Base-by-base conservation (phyloP, 2,329 filamentous ascomycete genomes). In the Pseudofabraea citricarpa region DNA sequence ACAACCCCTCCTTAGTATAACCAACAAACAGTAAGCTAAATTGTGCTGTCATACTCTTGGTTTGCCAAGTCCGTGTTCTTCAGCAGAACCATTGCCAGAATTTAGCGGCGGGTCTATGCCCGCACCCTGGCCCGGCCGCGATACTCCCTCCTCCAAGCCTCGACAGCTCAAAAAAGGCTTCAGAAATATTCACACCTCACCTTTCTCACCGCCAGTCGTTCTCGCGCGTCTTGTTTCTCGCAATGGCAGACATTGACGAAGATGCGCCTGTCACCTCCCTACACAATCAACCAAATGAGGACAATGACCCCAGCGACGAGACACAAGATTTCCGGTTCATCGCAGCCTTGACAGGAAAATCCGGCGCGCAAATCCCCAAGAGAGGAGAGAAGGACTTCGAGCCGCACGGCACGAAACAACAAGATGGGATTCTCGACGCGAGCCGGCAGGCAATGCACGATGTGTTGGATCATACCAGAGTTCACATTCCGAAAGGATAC, bases 331-430 rank as follows among this genome's bases (percentile, higher is more conserved):
- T 91, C 64, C 83, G 87, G 51, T 83, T 90, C 49, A 82, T 83
- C 50, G 68, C 70, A 3, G 68, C 74, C 22, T 65, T 77, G 49
- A 72, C 74, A 49, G 62, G 68, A 48, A 76, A 77, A 57, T 67
- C 69, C 41, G 67, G 70, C 36, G 64, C 73, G 33, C 74, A 74
- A 7, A 76, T 90, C 9, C 89, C 95, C 26, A 90, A 91, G 53
- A 88, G 90, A 51, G 93, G 93, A 48, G 90, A 95, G 63, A 98
- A 98, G 65, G 93, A 98, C 68, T 98, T 96, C 63, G 93, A 97
- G 67, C 83, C 87, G 21, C 90, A 97, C 66, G 87, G 87, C 37
- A 97, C 93, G 2, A 77, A 79, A 23, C 80, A 87, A 23, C 93
- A 98, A 65, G 81, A 84, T 52, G 75, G 77, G 44, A 79, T 84